Evolutionary conservation across 2,329 filamentous ascomycete species (phyloP).

Genomic region (Westerdykella ornata): DNA sequence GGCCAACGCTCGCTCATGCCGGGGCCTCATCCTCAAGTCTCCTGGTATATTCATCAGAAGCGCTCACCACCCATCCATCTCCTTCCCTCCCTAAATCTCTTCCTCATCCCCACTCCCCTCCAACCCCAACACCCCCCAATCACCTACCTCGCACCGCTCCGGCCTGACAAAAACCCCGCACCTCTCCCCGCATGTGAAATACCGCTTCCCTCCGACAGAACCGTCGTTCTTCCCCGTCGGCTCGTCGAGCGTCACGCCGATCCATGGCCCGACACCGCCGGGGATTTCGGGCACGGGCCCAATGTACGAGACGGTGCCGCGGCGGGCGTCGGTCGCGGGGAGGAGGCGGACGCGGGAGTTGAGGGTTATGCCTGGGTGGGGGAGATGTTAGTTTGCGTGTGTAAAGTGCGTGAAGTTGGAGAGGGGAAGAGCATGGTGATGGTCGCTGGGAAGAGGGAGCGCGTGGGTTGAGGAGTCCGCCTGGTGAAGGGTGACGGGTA

Average conservation of each 20-base stretch:
- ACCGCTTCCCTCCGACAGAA: constrained; percentile 58
- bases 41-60: too few relatives aligned
- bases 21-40: too few relatives aligned
- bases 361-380: constrained; percentile 20
- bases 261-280: constrained; percentile 54
- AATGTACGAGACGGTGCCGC: constrained; percentile 65
- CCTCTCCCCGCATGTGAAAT: constrained; percentile 64
- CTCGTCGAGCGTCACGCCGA: constrained; percentile 68
- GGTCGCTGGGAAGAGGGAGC: too few relatives aligned
- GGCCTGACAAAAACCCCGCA: constrained; percentile 73
- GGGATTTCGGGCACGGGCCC: constrained; percentile 70
- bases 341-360: constrained; percentile 37
- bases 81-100: too few relatives aligned
- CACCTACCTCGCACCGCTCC: constrained; percentile 67
- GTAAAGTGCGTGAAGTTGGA: background rate
- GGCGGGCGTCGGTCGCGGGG: constrained; percentile 59
- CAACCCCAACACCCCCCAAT: constrained; percentile 56
- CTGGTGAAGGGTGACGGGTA: background rate
- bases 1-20: too few relatives aligned
- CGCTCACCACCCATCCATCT: too few relatives aligned
- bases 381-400: constrained; percentile 5
- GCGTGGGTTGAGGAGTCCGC: background rate
- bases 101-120: constrained; percentile 51
- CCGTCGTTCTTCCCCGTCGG: constrained; percentile 80
- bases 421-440: background rate